Conservation (phyloP, 2,329 filamentous ascomycete genomes). For the Trichoderma sp. region DNA sequence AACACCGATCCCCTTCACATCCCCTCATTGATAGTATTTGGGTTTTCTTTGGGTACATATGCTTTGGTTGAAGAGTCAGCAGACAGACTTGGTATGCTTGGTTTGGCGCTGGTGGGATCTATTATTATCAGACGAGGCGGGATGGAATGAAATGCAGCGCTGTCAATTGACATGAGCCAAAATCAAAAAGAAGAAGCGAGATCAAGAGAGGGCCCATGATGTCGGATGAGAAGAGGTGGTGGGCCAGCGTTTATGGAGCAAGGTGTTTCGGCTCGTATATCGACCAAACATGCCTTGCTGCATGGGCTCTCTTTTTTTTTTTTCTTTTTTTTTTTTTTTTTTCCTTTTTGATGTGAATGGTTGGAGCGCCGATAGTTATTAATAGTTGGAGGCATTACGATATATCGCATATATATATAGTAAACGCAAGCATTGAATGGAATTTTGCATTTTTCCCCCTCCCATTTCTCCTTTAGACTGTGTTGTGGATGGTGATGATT, state of each 20-base stretch:
- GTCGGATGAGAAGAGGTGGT: background rate
- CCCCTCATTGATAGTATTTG: constrained; percentile 20
- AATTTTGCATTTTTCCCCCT: background rate
- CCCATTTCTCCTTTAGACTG: background rate
- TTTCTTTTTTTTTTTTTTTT: background rate
- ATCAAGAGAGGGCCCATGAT: background rate
- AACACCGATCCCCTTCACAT: background rate
- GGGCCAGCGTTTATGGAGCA: background rate
- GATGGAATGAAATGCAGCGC: constrained; percentile 17
- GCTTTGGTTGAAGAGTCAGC: constrained; percentile 31
- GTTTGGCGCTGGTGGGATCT: constrained; percentile 33
- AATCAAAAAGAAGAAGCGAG: background rate
- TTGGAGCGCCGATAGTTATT: background rate
- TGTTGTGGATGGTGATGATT: background rate
- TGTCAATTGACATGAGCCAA: constrained; percentile 6
- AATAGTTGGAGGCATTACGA: constrained; percentile 6
- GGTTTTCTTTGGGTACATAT: constrained; percentile 32
- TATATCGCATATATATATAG: background rate
- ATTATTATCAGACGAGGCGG: constrained; percentile 18
- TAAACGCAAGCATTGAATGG: constrained; percentile 9
- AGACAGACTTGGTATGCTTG: constrained; percentile 32
- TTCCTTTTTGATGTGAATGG: background rate
- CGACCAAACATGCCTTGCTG: background rate
- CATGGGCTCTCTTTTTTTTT: too few relatives aligned
- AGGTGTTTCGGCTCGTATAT: background rate